Evolutionary conservation across 306 rosid species (phyloP).

Genomic region (Pueraria montana): DNA sequence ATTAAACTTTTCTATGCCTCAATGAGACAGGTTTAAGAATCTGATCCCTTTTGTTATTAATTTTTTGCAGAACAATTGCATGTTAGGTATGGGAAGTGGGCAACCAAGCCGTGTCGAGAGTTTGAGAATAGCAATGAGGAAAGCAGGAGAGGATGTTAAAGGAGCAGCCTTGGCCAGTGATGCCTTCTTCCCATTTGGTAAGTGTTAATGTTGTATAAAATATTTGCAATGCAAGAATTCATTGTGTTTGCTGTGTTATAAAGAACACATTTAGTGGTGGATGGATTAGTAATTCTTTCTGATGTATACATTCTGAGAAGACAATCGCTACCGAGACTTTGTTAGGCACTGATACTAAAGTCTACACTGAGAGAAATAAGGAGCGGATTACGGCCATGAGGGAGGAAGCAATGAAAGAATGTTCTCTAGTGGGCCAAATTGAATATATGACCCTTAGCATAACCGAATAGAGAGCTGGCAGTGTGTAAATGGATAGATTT

Average conservation of each 20-base stretch:
- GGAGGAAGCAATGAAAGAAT: background rate
- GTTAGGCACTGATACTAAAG: background rate
- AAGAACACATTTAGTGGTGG: background rate
- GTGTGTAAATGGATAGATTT: background rate
- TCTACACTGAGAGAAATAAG: background rate
- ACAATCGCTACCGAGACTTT: background rate
- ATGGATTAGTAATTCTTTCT: background rate
- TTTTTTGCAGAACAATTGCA: constrained; percentile 76
- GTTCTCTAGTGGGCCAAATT: background rate
- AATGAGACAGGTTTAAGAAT: constrained; percentile 3
- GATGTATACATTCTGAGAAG: background rate
- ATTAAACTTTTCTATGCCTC: constrained; percentile 14
- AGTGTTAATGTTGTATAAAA: constrained; percentile 34
- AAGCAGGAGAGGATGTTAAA: constrained; percentile 90
- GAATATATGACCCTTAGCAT: background rate
- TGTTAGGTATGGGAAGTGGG: constrained; percentile 99
- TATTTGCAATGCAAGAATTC: background rate
- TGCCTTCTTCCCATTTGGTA: constrained; percentile 98
- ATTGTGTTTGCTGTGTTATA: background rate
- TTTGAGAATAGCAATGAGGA: constrained; percentile 82
- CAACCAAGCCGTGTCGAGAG: constrained; percentile 95
- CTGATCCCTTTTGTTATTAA: constrained; percentile 34
- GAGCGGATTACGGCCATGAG: background rate
- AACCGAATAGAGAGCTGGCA: background rate
- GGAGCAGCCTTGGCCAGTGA: constrained; percentile 98